Conservation (phyloP, 2,329 filamentous ascomycete genomes). For the Fusarium denticulatum region DNA sequence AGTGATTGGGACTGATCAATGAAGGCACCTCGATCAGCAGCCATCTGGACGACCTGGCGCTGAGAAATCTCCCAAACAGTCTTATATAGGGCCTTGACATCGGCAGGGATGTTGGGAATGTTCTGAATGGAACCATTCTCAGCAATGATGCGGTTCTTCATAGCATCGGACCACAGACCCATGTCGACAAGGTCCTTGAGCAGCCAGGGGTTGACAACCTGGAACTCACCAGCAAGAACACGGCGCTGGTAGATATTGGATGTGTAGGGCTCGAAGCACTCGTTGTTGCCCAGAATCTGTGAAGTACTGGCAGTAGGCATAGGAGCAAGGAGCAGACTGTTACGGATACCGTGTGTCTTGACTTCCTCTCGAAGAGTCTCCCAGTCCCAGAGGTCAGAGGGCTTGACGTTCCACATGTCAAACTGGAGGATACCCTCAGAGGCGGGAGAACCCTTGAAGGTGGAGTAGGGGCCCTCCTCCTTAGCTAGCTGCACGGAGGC, state of each 20-base stretch:
- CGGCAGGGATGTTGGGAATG: conserved; percentile 94
- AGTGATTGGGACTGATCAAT: conserved; percentile 99
- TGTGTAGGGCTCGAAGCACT: conserved; percentile 99
- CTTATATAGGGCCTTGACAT: conserved; percentile 98
- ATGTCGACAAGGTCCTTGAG: conserved; percentile 98
- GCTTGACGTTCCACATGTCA: conserved; percentile 97
- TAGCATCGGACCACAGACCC: conserved; percentile 98
- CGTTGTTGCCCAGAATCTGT: conserved; percentile 98
- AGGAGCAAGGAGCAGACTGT: conserved; percentile 92
- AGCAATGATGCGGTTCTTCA: conserved; percentile 99
- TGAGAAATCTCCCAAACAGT: conserved; percentile 99
- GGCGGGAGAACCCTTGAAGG: conserved; percentile 92
- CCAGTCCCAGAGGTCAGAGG: conserved; percentile 98
- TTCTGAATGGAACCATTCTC: conserved; percentile 96
- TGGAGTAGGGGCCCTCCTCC: conserved; percentile 83
- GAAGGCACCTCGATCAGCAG: conserved; percentile 96
- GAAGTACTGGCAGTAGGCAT: conserved; percentile 99
- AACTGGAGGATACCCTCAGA: conserved; percentile 97
- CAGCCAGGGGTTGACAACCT: conserved; percentile 99
- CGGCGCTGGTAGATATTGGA: conserved; percentile 99
- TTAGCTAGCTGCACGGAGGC: conserved; percentile 88
- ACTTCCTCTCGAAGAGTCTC: conserved; percentile 87
- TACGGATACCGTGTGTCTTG: conserved; percentile 91
- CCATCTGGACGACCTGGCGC: conserved; percentile 95
- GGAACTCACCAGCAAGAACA: conserved; percentile 97